phyloP scores from a whole-genome alignment of 2,329 filamentous ascomycete species.

The Alternaria tenuissima region DNA sequence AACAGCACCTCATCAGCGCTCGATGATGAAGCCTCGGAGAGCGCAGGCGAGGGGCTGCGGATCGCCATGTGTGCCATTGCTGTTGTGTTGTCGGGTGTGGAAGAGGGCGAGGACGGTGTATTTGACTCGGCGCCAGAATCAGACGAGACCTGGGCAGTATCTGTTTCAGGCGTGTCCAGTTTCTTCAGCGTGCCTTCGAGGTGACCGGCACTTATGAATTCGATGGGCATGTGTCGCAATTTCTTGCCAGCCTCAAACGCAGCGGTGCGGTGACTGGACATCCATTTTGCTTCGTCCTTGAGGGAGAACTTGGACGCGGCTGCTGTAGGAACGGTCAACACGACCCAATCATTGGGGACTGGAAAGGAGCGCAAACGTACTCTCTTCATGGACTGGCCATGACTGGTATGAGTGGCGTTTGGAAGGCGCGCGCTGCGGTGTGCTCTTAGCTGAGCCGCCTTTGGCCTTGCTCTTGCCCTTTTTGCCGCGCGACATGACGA shows the following conservation, averaged over 20 bases:
- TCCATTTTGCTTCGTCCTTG: constrained; percentile 67
- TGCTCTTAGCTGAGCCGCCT: constrained; percentile 27
- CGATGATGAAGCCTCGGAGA: constrained; percentile 34
- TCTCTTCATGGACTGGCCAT: constrained; percentile 23
- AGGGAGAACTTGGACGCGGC: constrained; percentile 54
- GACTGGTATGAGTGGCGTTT: constrained; percentile 22
- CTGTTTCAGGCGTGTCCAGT: constrained; percentile 27
- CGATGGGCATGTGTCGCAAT: constrained; percentile 64
- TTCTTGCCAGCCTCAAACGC: constrained; percentile 58
- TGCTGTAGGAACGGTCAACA: constrained; percentile 31
- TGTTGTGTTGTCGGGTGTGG: constrained; percentile 29
- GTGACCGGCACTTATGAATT: constrained; percentile 68
- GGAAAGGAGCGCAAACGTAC: constrained; percentile 28
- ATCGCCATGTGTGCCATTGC: constrained; percentile 45
- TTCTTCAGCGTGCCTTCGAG: constrained; percentile 48
- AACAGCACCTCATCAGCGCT: constrained; percentile 69
- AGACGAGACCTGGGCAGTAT: constrained; percentile 10
- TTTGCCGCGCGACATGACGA: constrained; percentile 36
- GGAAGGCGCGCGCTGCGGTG: constrained; percentile 29
- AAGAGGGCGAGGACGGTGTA: constrained; percentile 24
- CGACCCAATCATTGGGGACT: constrained; percentile 16
- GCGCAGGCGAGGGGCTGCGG: constrained; percentile 49
- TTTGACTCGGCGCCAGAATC: constrained; percentile 22
- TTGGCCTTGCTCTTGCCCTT: constrained; percentile 41
- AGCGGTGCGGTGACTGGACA: constrained; percentile 58